These are phyloP conservation scores for Geotrichum ghanense DNA, from an alignment of 805 yeast species.

Conservation along the genomic window DNA sequence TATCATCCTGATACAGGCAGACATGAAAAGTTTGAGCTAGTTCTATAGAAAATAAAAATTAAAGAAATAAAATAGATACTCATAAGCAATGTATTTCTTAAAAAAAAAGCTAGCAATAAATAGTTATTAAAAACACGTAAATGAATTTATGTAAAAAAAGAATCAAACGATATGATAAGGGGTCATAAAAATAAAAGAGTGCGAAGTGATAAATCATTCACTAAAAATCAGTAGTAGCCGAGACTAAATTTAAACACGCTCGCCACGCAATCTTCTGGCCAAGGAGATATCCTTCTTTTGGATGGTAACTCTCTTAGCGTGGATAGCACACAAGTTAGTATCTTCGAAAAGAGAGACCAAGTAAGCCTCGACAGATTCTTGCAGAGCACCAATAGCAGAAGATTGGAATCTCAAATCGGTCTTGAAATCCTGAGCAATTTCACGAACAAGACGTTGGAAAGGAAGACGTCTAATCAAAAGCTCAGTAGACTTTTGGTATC, in stretches of 20 bases:
- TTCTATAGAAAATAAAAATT: too few species aligned
- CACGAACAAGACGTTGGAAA: conserved; percentile 85
- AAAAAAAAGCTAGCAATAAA: not conserved
- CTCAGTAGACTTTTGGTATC: conserved; percentile 85
- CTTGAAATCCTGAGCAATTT: conserved; percentile 79
- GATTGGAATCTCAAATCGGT: conserved; percentile 83
- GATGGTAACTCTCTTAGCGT: conserved; percentile 88
- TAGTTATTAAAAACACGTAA: not conserved
- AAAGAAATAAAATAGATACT: too few species aligned
- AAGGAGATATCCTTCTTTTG: conserved; percentile 86
- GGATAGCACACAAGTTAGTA: conserved; percentile 85
- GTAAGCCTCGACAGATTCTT: conserved; percentile 86
- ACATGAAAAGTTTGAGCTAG: too few species aligned
- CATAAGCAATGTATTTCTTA: too few species aligned
- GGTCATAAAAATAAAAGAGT: not conserved
- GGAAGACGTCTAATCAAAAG: conserved; percentile 80
- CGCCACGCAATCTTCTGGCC: conserved; percentile 89
- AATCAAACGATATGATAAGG: not conserved
- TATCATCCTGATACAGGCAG: too few species aligned
- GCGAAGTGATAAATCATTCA: not conserved
- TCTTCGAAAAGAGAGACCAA: conserved; percentile 78
- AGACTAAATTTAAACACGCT: conserved; percentile 29
- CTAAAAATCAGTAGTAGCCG: too few species aligned
- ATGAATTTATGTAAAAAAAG: not conserved
- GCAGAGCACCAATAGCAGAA: conserved; percentile 82